Base-by-base conservation (phyloP, 768 basidiomycete species). In the Sporobolomyces roseus region DNA sequence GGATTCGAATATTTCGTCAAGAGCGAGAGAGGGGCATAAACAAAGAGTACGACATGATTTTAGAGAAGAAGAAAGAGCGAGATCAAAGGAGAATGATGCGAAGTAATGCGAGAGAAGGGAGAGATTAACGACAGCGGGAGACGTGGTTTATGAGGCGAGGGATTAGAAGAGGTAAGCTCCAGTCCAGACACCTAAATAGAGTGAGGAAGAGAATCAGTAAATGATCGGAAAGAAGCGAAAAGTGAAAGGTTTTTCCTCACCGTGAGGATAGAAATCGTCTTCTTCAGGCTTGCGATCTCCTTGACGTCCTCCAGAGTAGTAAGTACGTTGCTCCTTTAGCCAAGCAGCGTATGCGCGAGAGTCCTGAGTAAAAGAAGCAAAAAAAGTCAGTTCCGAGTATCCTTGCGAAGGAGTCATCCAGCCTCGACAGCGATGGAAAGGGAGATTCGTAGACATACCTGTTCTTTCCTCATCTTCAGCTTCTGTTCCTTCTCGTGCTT, bases 281-380 rank as follows among this genome's bases (percentile, higher is more conserved):
- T 60, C 45, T 29, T 48, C 29, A 17, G 9, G 3, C 27, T 25
- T n/a, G n/a, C 30, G 36, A 3, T 60, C 23, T 3, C 23, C 58
- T 43, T 49, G 29, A 29, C n/a, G 29, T 32, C 23, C 23, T 46
- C 3, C 14, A 32, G 58, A 48, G 58, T 60, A 60, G 45, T 60
- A 60, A 3, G 35, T 19, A 16, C 49, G 32, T 25, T 60, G 58
- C 16, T 60, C 58, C 21, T 60, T 4, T 3, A 60, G 19, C 58
- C 58, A 60, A 48, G 58, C 58, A n/a, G 58, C 58, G 30, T 60
- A 60, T 5, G 58, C 58, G 12, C 58, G 58, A 21, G 58, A 43
- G 25, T 60, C 58, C 58, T 60, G 58, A 8, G 41, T 2, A 2
- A 6, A 17, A 19, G 29, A 32, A 23, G 32, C 10, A 13, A 35